Base-by-base conservation (phyloP, 306 rosid genomes). In the Quercus alba region DNA sequence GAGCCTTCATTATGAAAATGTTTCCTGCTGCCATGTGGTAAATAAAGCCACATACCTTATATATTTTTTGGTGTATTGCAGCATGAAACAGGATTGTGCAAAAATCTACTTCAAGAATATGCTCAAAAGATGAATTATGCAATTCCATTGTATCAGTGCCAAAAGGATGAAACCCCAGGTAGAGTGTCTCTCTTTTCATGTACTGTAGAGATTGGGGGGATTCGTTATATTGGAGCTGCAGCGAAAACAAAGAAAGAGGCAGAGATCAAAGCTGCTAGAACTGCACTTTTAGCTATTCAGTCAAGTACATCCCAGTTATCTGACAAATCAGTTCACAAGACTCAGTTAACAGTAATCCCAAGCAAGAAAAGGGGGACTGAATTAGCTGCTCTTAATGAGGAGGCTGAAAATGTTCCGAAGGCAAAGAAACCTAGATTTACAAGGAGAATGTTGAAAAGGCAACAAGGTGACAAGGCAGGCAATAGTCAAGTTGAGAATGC, bases 81-180 rank as follows among this genome's bases (percentile, higher is more conserved):
- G 99, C 94, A 91, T 79, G 98, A 95, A 85, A 93, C 95, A 55
- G 99, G 99, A 85, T 81, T 95, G 4, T 95, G 99, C 97, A 95
- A 95, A 87, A 95, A 95, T 87, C 87, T 95, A 83, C 99, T 95
- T 67, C 99, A 95, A 86, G 99, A 95, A 81, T 95, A 93, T 83
- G 98, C 99, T 4, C 99, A 95, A 82, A 95, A 95, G 88, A 95
- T 91, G 99, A 95, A 90, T 79, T 95, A 86, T 78, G 98, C 99
- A 28, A 91, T 93, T 84, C 99, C 99, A 18, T 35, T 78, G 61
- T 95, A 95, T 85, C 85, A 77, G 67, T 90, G 94, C 85, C 85
- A 80, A 83, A 90, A 82, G 85, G 97, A 87, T 57, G 93, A 88
- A 68, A 77, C 83, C 61, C 82, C 92, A 2, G 87, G 91, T 63